Evolutionary conservation across 2,329 filamentous ascomycete species (phyloP).

Genomic region (Neonectria ditissima): DNA sequence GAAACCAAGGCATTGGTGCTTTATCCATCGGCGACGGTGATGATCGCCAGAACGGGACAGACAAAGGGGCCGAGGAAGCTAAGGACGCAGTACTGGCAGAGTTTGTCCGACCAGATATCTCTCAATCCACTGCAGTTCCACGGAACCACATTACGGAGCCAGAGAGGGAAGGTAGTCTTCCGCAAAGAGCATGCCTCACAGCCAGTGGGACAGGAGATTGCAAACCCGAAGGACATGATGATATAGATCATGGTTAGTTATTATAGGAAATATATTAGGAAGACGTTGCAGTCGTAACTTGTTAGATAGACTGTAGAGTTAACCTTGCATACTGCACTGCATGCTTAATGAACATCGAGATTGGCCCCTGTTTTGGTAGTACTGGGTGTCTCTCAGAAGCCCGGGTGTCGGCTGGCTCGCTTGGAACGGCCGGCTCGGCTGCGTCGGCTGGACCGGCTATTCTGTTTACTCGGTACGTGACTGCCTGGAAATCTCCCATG

Average conservation of each 20-base stretch:
- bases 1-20: neutral
- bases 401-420: conserved; percentile 7
- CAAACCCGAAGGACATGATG: no score
- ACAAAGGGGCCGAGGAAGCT: neutral
- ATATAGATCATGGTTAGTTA: no score
- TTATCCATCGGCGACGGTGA: neutral
- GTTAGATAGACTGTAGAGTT: neutral
- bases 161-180: neutral
- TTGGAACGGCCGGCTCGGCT: conserved; percentile 1
- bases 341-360: neutral
- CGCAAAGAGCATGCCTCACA: no score
- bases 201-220: neutral
- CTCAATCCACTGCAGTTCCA: neutral
- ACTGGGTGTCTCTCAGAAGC: neutral
- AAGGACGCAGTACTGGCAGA: neutral
- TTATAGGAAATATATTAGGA: no score
- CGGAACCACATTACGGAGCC: neutral
- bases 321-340: neutral
- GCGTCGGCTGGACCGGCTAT: conserved; percentile 7
- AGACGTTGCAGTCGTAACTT: no score
- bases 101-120: neutral
- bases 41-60: neutral
- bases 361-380: neutral
- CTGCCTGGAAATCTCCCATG: neutral
- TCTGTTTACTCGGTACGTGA: neutral